Conservation (phyloP, 768 basidiomycete genomes). For the Austroboletus eburneus region DNA sequence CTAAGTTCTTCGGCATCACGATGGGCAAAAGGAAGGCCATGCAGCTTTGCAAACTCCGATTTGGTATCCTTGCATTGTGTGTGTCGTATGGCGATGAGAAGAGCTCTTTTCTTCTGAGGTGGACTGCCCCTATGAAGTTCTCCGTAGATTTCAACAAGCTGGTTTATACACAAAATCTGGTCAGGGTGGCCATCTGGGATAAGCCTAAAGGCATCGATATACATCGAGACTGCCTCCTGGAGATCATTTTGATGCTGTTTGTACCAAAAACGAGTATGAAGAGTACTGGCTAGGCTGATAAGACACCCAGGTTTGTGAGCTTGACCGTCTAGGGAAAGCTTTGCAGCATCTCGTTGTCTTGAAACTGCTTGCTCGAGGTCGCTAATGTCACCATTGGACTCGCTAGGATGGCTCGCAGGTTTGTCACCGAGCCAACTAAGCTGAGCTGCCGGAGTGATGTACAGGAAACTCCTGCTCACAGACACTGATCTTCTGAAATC, state of each 20-base stretch:
- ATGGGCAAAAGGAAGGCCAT: conserved; percentile 16
- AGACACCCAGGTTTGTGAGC: neutral
- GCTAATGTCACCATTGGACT: too few relatives aligned
- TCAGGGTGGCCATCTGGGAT: too few relatives aligned
- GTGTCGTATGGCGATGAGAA: conserved; percentile 16
- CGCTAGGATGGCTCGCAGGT: too few relatives aligned
- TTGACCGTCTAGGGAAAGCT: neutral
- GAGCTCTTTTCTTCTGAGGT: conserved; percentile 17
- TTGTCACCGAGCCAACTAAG: too few relatives aligned
- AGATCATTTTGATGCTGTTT: neutral
- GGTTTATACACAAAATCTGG: too few relatives aligned
- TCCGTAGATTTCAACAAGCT: too few relatives aligned
- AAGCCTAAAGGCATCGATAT: too few relatives aligned
- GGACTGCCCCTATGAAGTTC: too few relatives aligned
- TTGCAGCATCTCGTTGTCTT: neutral
- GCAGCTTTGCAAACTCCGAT: neutral
- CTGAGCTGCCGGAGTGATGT: neutral
- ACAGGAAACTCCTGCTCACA: neutral
- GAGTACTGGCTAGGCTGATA: neutral
- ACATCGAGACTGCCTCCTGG: too few relatives aligned
- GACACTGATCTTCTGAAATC: neutral
- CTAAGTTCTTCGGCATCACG: conserved; percentile 14
- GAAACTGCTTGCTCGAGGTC: neutral
- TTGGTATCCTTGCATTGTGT: conserved; percentile 3
- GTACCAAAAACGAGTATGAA: neutral